Conservation (phyloP, 495 filamentous ascomycete genomes). For the Collariella sp. region DNA sequence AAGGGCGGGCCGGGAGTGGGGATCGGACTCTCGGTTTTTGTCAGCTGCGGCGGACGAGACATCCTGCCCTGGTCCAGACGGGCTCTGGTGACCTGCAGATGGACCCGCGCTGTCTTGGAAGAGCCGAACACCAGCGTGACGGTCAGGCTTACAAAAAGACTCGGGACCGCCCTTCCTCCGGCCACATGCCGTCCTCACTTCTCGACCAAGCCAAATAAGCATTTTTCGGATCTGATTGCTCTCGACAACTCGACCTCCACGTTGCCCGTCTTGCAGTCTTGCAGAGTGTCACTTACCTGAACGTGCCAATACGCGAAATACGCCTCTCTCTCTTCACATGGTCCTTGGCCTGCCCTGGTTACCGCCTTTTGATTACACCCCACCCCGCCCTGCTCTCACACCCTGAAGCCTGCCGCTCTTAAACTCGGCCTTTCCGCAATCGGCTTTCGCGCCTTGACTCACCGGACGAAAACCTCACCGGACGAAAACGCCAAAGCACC, state of each 20-base stretch:
- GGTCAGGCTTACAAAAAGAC: conserved; percentile 25
- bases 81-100: too few relatives aligned
- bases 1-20: conserved; percentile 7
- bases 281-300: not conserved
- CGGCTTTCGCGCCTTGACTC: conserved; percentile 28
- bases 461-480: too few relatives aligned
- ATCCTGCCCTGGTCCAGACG: conserved; percentile 17
- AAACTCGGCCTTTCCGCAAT: conserved; percentile 22
- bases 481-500: conserved; percentile 20
- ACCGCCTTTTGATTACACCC: conserved; percentile 7
- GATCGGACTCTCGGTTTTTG: conserved; percentile 23
- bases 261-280: not conserved
- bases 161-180: conserved; percentile 11
- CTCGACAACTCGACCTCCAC: not conserved
- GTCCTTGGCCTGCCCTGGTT: conserved; percentile 3
- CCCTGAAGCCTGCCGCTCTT: conserved; percentile 9
- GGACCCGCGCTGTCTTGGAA: conserved; percentile 21
- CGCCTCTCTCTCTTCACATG: not conserved
- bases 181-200: conserved; percentile 3
- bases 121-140: conserved; percentile 22
- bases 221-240: not conserved
- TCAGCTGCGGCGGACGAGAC: conserved; percentile 30
- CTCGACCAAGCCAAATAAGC: not conserved
- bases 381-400: conserved; percentile 7
- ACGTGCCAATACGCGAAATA: not conserved